Evolutionary conservation across 176 grass and related monocot genomes (phyloP).

Genomic region (Avena eriantha): DNA sequence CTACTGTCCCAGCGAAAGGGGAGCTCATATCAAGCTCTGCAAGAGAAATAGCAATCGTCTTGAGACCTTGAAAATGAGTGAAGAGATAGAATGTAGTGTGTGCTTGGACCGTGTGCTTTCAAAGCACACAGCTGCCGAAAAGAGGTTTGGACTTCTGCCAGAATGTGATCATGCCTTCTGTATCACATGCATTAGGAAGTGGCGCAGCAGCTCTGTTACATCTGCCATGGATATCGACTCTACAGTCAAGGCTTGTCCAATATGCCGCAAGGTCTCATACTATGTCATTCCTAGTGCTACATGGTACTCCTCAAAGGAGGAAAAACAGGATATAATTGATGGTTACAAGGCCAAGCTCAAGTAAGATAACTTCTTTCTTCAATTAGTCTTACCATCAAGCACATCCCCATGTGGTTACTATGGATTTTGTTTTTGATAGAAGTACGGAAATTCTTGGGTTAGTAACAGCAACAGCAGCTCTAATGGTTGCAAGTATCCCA

Average conservation of each 20-base stretch:
- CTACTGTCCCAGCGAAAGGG: constrained; percentile 55
- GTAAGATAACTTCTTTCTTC: constrained; percentile 59
- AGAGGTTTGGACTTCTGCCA: constrained; percentile 85
- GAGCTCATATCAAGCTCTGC: constrained; percentile 69
- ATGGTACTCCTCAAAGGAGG: constrained; percentile 84
- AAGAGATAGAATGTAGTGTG: constrained; percentile 87
- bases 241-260: constrained; percentile 83
- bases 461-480: background rate
- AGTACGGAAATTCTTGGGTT: background rate
- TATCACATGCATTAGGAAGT: constrained; percentile 90
- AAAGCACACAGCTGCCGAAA: constrained; percentile 69
- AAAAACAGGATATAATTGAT: constrained; percentile 81
- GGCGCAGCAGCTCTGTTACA: constrained; percentile 78
- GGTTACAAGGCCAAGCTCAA: constrained; percentile 91
- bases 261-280: constrained; percentile 75
- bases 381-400: constrained; percentile 29
- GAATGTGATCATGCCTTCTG: constrained; percentile 95
- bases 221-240: constrained; percentile 80
- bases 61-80: constrained; percentile 75
- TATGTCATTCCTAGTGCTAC: constrained; percentile 84
- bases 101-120: constrained; percentile 87
- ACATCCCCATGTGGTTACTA: background rate
- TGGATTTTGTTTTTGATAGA: background rate
- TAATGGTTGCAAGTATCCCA: background rate
- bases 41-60: constrained; percentile 70